A percentile compares a stretch with the other conserved stretches of the same genome.
phyloP scores from a whole-genome alignment of 495 filamentous ascomycete species.

The Hypoxylon cercidicola region DNA sequence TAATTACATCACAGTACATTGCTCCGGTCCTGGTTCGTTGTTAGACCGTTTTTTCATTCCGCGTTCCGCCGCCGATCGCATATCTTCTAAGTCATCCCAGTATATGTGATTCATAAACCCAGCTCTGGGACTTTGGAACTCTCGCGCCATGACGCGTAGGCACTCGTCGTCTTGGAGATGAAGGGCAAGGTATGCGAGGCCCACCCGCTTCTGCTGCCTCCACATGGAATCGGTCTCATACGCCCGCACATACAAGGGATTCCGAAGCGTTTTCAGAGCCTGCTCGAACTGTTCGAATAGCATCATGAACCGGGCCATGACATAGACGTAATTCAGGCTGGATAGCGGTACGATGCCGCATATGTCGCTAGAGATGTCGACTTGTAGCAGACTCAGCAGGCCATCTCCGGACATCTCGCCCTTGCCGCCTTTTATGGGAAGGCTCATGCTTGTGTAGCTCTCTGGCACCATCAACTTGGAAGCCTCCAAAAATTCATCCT shows the following conservation, averaged over 20 bases:
- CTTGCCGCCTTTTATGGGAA: background rate
- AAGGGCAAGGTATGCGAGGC: conserved; percentile 35
- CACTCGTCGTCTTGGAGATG: conserved; percentile 45
- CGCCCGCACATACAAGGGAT: conserved; percentile 40
- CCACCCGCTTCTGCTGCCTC: conserved; percentile 39
- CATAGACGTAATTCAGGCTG: conserved; percentile 45
- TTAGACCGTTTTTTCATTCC: background rate
- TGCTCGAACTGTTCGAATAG: conserved; percentile 59
- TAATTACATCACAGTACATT: conserved; percentile 7
- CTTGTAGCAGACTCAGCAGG: conserved; percentile 37
- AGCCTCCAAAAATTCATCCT: conserved; percentile 4
- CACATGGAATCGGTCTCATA: conserved; percentile 33
- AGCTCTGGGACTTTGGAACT: conserved; percentile 37
- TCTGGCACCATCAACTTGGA: background rate
- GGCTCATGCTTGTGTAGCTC: conserved; percentile 3
- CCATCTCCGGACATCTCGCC: conserved; percentile 9
- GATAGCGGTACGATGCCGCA: conserved; percentile 42
- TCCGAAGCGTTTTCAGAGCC: conserved; percentile 62
- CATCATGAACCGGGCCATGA: conserved; percentile 39
- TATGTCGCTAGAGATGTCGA: conserved; percentile 47
- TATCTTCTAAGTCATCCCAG: conserved; percentile 43
- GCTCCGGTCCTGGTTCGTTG: background rate
- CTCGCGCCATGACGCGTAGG: conserved; percentile 43
- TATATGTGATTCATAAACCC: conserved; percentile 48
- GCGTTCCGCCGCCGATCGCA: background rate